Conservation (phyloP, 345 rosid species). For the Hypericum perforatum region DNA sequence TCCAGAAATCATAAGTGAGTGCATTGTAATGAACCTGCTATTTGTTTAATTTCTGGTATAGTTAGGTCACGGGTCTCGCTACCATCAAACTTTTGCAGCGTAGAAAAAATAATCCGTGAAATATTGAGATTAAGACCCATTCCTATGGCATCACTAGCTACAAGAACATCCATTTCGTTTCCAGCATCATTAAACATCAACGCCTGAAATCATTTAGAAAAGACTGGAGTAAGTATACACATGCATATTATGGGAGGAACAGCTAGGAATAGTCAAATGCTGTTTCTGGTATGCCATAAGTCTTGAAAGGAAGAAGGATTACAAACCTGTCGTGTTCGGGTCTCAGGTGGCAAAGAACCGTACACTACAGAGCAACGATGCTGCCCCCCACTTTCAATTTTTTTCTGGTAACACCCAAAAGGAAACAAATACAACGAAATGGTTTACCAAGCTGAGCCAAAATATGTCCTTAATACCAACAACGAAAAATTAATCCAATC, state of each 20-base stretch:
- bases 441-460: slow-evolving; percentile 6
- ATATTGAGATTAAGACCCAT: slow-evolving; percentile 94
- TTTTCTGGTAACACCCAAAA: slow-evolving; percentile 31
- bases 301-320: slow-evolving; percentile 17
- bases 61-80: slow-evolving; percentile 54
- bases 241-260: slow-evolving; percentile 10
- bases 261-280: background rate
- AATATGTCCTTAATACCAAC: background rate
- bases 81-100: slow-evolving; percentile 72
- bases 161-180: slow-evolving; percentile 88
- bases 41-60: slow-evolving; percentile 83
- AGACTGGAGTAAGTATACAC: too few species aligned
- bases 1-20: too few species aligned
- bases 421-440: slow-evolving; percentile 7
- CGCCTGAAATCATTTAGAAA: slow-evolving; percentile 56
- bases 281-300: background rate
- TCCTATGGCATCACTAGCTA: slow-evolving; percentile 96
- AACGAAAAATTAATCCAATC: slow-evolving; percentile 8
- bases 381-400: slow-evolving; percentile 49
- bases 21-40: slow-evolving; percentile 48
- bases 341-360: slow-evolving; percentile 87
- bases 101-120: slow-evolving; percentile 79
- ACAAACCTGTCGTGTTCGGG: slow-evolving; percentile 86
- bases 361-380: slow-evolving; percentile 93
- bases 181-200: slow-evolving; percentile 72